Evolutionary conservation across 345 rosid genomes (phyloP).

Genomic region (Camelina hispida): DNA sequence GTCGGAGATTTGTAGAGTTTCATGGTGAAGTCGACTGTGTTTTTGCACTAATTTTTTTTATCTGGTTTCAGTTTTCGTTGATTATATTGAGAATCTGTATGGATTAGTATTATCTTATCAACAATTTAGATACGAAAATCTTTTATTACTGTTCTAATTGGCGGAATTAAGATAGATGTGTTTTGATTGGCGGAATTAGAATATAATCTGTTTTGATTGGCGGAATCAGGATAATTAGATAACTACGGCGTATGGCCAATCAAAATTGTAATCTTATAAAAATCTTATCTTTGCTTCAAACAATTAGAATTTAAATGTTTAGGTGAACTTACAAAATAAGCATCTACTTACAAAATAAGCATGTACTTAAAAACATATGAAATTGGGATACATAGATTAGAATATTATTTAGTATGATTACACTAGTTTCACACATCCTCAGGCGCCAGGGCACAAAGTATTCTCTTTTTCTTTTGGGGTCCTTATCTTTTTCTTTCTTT

Average conservation of each 20-base stretch:
- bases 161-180: not conserved
- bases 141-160: too few species aligned
- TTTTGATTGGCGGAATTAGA: not conserved
- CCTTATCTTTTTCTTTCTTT: not conserved
- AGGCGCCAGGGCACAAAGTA: not conserved
- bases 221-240: not conserved
- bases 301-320: too few species aligned
- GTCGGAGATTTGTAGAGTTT: too few species aligned
- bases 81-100: not conserved
- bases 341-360: too few species aligned
- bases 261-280: too few species aligned
- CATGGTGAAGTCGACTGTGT: too few species aligned
- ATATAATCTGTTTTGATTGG: not conserved
- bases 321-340: too few species aligned
- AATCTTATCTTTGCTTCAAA: too few species aligned
- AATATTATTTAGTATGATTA: too few species aligned
- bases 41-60: not conserved
- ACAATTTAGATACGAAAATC: not conserved
- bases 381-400: too few species aligned
- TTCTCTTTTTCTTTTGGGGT: not conserved
- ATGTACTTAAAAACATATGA: too few species aligned
- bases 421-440: not conserved
- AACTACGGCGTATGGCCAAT: not conserved
- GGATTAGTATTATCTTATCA: not conserved
- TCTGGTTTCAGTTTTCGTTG: not conserved